phyloP scores from a whole-genome alignment of 441 rosid genomes.

The Cnidoscolus chayamansa region DNA sequence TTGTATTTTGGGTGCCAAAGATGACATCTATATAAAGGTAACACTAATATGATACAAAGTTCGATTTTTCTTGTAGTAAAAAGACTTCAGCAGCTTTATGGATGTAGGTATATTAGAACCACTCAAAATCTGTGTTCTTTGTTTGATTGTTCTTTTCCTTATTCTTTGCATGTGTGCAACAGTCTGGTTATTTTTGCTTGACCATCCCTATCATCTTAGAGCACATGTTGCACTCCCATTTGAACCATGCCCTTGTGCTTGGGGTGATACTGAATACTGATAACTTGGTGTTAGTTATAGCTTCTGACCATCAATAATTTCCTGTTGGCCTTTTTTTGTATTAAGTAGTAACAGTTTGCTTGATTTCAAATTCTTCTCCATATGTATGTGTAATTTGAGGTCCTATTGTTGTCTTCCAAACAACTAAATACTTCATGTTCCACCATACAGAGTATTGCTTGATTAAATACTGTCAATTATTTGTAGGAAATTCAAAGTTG shows the following conservation, averaged over 20 bases:
- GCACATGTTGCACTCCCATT: not conserved
- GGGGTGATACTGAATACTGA: not conserved
- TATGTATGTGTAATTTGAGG: not conserved
- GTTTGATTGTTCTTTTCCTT: no score
- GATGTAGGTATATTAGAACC: no score
- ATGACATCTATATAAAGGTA: no score
- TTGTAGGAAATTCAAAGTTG: constrained; percentile 1
- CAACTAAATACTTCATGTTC: not conserved
- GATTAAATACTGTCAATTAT: constrained; percentile 1
- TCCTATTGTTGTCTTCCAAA: not conserved
- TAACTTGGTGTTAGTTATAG: not conserved
- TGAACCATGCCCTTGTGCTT: not conserved
- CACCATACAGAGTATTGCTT: not conserved
- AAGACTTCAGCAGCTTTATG: no score
- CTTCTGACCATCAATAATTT: not conserved
- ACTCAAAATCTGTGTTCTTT: no score
- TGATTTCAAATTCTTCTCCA: not conserved
- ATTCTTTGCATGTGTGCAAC: not conserved
- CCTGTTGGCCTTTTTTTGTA: not conserved
- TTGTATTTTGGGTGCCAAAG: no score
- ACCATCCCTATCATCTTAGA: not conserved
- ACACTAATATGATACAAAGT: no score
- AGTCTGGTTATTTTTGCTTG: not conserved
- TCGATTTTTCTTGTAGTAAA: no score
- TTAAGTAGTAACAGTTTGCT: not conserved